These are phyloP conservation scores for Dipteronia sinensis DNA, from an alignment of 345 rosid genomes.

Conservation along the genomic window DNA sequence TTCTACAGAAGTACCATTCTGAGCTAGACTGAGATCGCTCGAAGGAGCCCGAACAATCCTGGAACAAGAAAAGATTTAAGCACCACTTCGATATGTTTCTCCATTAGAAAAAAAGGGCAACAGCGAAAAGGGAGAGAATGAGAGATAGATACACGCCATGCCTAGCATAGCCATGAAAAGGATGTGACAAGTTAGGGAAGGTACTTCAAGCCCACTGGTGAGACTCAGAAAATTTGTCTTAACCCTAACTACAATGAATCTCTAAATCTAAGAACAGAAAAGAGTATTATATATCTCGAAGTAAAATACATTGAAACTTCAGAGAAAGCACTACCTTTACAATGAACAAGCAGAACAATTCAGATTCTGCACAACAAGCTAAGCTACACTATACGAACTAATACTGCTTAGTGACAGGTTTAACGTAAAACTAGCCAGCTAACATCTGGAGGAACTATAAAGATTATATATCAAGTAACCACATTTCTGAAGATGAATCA, in stretches of 20 bases:
- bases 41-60: constrained; percentile 74
- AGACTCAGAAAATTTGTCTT: not conserved
- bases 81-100: not conserved
- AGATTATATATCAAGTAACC: not conserved
- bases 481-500: constrained; percentile 7
- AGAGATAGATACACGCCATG: not conserved
- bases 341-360: not conserved
- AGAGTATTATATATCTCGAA: not conserved
- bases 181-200: not conserved
- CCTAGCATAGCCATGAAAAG: not conserved
- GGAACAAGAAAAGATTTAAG: constrained; percentile 21
- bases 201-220: not conserved
- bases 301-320: not conserved
- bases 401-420: not conserved
- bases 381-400: not conserved
- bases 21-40: constrained; percentile 50
- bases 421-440: not conserved
- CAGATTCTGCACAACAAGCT: constrained; percentile 6
- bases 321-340: not conserved
- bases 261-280: not conserved
- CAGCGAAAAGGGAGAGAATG: not conserved
- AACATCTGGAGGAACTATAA: not conserved
- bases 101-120: not conserved
- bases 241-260: not conserved
- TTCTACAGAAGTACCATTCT: constrained; percentile 32